Conservation (phyloP, 1,139 yeast species). For the Candida gigantensis region DNA sequence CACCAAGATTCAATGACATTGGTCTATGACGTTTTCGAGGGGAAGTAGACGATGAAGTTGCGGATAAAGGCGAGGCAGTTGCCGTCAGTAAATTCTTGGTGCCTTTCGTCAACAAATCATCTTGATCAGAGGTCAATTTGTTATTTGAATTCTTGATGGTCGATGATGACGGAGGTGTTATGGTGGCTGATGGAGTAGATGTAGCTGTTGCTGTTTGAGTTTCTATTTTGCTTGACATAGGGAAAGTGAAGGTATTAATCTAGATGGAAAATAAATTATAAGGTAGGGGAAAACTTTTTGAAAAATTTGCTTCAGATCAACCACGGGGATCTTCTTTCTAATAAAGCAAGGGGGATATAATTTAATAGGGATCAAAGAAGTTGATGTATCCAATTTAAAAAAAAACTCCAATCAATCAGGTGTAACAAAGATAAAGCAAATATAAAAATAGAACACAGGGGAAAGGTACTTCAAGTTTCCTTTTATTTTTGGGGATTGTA, state of each 20-base stretch:
- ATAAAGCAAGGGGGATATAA: background rate
- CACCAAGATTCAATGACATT: constrained; percentile 13
- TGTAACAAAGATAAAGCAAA: too few relatives aligned
- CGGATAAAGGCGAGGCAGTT: constrained; percentile 2
- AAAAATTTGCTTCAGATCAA: too few relatives aligned
- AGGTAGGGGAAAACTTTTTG: too few relatives aligned
- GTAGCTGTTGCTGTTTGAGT: constrained; percentile 2
- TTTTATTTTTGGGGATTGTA: background rate
- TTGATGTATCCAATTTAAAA: too few relatives aligned
- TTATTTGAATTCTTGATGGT: constrained; percentile 2
- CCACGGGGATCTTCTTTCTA: too few relatives aligned
- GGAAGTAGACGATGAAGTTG: constrained; percentile 2
- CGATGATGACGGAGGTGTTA: background rate
- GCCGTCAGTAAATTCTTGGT: constrained; percentile 1
- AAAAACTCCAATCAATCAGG: too few relatives aligned
- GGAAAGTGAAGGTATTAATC: background rate
- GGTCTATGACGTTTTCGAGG: constrained; percentile 27
- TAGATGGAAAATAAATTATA: too few relatives aligned
- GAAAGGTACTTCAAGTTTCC: too few relatives aligned
- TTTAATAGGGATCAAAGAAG: too few relatives aligned
- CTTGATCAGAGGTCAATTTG: background rate
- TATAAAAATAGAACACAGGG: too few relatives aligned
- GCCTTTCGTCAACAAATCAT: background rate
- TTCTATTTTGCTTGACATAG: constrained; percentile 9
- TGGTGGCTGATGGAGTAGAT: constrained; percentile 2